These are phyloP conservation scores for Aspergillus hortae DNA, from an alignment of 2,329 filamentous ascomycete species.

Conservation along the genomic window DNA sequence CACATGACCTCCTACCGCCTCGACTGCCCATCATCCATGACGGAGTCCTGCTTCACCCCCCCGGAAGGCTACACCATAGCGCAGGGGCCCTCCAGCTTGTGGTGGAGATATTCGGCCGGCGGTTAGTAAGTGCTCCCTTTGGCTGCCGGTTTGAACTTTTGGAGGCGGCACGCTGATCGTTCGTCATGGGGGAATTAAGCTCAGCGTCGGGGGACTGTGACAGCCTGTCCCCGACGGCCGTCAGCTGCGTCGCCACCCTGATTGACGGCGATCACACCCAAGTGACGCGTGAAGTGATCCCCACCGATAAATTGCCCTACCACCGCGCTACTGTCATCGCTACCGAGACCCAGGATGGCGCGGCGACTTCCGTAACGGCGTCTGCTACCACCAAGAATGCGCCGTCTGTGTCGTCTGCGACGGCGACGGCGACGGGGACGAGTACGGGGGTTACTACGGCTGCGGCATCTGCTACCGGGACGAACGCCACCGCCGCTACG, in stretches of 20 bases:
- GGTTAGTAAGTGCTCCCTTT: slow-evolving; percentile 11
- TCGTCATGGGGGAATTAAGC: background rate
- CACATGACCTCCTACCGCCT: slow-evolving; percentile 18
- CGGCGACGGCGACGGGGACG: background rate
- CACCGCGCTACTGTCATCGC: slow-evolving; percentile 22
- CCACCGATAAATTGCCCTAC: background rate
- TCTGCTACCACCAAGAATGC: slow-evolving; percentile 12
- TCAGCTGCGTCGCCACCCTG: slow-evolving; percentile 19
- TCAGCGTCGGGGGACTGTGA: slow-evolving; percentile 16
- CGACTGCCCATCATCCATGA: slow-evolving; percentile 9
- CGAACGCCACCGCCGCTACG: background rate
- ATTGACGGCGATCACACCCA: slow-evolving; percentile 16
- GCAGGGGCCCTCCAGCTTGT: slow-evolving; percentile 9
- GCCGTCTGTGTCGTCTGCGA: slow-evolving; percentile 9
- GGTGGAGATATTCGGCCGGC: background rate
- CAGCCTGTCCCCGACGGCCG: slow-evolving; percentile 21
- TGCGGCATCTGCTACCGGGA: slow-evolving; percentile 8
- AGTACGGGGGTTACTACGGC: slow-evolving; percentile 2
- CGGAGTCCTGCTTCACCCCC: slow-evolving; percentile 12
- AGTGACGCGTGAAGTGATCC: background rate
- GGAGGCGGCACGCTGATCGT: too few species aligned
- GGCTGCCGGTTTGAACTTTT: too few species aligned
- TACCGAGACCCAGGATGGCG: slow-evolving; percentile 4
- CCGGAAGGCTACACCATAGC: slow-evolving; percentile 7
- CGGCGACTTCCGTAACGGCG: slow-evolving; percentile 9